Base-by-base conservation (phyloP, 2,329 filamentous ascomycete genomes). In the Ophiocordyceps camponoti-leonardi region DNA sequence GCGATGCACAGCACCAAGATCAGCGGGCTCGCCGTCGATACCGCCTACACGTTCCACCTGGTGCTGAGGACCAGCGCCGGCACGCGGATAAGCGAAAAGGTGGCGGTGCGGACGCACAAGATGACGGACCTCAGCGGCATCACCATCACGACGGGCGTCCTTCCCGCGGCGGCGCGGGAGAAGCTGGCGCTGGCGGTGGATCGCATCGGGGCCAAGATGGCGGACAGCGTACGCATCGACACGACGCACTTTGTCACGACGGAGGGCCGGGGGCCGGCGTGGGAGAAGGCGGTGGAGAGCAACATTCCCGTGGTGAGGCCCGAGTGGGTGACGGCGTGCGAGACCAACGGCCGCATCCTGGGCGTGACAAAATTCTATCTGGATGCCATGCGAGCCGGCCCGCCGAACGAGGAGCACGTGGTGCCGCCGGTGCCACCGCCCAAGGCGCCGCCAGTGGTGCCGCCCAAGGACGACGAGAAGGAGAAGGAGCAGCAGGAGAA, bases 191-290 rank as follows among this genome's bases (percentile, higher is more conserved):
- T 72, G 42, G 86, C 88, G 1, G 77, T 95, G 33, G 81, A 92
- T 57, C 75, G 86, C 53, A 94, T 98, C 54, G 92, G 92, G 43
- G 92, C 86, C 49, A 94, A 92, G 69, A 71, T 96, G 51, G 83
- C 86, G 47, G 90, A 95, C 54, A 76, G 76, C 13, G 87, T 96
- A 44, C 77, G 90, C 56, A 96, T 98, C 58, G 92, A 98, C 61
- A 98, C 92, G 1, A 98, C 92, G 16, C 92, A 98, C 65, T 98
- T 98, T 61, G 86, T 98, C 48, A 96, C 90, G 51, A 94, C 86
- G 11, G 92, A 98, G 61, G 88, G 88, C 28, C 72, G 88, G 46
- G 92, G 92, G 30, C 73, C 84, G 44, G 75, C 82, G 13, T 98
- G 92, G 92, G 92, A 98, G 66, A 93, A 92, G 69, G 92, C 92